phyloP scores from a whole-genome alignment of 805 yeast genomes.

The Saccharomycopsis fodiens region DNA sequence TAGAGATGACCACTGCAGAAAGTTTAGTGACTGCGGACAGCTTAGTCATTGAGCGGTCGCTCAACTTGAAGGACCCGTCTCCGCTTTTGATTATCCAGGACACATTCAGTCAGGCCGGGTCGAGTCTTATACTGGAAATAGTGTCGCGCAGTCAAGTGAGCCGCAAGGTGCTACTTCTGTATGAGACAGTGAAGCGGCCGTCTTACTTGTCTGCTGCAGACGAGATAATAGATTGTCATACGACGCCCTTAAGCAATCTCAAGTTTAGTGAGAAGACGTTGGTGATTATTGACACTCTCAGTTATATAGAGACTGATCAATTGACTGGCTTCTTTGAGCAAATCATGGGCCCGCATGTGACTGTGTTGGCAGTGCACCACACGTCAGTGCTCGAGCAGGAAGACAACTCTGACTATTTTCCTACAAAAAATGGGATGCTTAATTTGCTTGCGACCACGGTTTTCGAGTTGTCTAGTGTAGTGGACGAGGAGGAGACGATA shows the following conservation, averaged over 20 bases:
- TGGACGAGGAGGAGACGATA: constrained; percentile 45
- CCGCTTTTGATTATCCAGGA: constrained; percentile 71
- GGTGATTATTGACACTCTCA: constrained; percentile 61
- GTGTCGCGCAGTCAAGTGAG: constrained; percentile 29
- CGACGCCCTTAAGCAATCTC: constrained; percentile 11
- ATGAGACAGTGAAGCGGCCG: constrained; percentile 55
- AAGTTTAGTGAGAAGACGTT: constrained; percentile 23
- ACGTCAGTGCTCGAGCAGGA: constrained; percentile 33
- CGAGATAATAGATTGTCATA: constrained; percentile 61
- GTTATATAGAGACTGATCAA: constrained; percentile 41
- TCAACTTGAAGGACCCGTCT: constrained; percentile 63
- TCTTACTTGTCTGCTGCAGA: constrained; percentile 35
- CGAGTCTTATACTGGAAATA: constrained; percentile 50
- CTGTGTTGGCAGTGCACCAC: constrained; percentile 43
- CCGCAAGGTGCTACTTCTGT: constrained; percentile 50
- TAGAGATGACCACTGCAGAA: not conserved
- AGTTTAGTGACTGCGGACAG: not conserved
- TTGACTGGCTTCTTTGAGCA: constrained; percentile 39
- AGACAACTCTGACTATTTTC: constrained; percentile 33
- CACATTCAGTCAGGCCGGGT: constrained; percentile 60
- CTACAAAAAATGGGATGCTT: constrained; percentile 44
- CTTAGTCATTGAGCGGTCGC: constrained; percentile 36
- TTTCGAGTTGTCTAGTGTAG: constrained; percentile 33
- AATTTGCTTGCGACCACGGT: constrained; percentile 70
- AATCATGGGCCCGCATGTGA: constrained; percentile 38